These are phyloP conservation scores for Stemphylium vesicarium DNA, from an alignment of 2,329 filamentous ascomycete species.

Conservation along the genomic window DNA sequence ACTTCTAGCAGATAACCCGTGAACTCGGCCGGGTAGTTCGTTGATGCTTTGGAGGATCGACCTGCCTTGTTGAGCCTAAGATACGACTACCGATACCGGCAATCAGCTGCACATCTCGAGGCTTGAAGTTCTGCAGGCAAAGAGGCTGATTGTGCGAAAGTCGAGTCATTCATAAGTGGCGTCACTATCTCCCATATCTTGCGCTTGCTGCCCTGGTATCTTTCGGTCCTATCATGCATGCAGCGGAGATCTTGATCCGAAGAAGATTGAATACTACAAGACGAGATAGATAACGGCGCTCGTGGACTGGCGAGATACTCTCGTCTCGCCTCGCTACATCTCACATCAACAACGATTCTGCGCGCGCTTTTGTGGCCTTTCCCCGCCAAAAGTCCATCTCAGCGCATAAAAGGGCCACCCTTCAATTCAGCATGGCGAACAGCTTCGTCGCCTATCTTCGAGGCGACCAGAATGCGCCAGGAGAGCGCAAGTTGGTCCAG, in stretches of 20 bases:
- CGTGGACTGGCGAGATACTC: neutral
- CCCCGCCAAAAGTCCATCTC: neutral
- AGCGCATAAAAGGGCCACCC: neutral
- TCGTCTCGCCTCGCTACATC: neutral
- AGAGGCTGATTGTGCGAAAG: slow-evolving; percentile 15
- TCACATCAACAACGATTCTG: neutral
- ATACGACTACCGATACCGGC: slow-evolving; percentile 21
- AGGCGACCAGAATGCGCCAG: slow-evolving; percentile 43
- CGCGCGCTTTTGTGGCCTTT: neutral
- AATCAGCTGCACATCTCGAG: slow-evolving; percentile 7
- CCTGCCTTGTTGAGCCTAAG: slow-evolving; percentile 14
- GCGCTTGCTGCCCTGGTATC: neutral
- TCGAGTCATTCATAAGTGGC: slow-evolving; percentile 21
- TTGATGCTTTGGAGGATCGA: neutral
- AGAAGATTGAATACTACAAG: neutral
- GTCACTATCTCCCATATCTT: slow-evolving; percentile 20
- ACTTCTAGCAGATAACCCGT: slow-evolving; percentile 8
- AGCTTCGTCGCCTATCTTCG: slow-evolving; percentile 43
- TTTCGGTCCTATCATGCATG: slow-evolving; percentile 10
- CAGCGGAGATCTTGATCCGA: slow-evolving; percentile 16
- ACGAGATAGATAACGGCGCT: neutral
- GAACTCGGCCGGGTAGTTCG: slow-evolving; percentile 6
- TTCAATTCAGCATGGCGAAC: slow-evolving; percentile 31
- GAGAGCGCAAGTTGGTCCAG: slow-evolving; percentile 57
- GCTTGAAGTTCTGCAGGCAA: slow-evolving; percentile 10